Conservation (phyloP, 2,329 filamentous ascomycete species). For the Camillea tinctor region DNA sequence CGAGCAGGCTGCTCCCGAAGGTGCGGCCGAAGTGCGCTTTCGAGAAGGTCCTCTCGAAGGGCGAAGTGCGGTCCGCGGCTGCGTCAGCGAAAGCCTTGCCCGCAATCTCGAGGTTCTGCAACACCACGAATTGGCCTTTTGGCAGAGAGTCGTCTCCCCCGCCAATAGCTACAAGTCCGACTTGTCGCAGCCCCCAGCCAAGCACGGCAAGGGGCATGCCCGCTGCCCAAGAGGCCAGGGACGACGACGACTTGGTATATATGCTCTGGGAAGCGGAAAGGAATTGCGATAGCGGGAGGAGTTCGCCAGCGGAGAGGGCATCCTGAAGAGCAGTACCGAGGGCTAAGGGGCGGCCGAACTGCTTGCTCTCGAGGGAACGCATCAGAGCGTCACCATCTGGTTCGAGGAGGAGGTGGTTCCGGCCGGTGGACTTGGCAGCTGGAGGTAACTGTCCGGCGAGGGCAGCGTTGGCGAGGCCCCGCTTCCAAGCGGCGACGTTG, state of each 20-base stretch:
- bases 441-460: conserved; percentile 55
- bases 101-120: conserved; percentile 61
- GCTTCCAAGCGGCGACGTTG: conserved; percentile 77
- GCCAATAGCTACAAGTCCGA: conserved; percentile 53
- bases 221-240: conserved; percentile 49
- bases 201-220: conserved; percentile 68
- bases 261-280: conserved; percentile 64
- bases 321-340: conserved; percentile 77
- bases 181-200: conserved; percentile 71
- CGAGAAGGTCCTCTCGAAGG: conserved; percentile 67
- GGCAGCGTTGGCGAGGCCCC: conserved; percentile 68
- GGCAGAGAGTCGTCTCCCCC: conserved; percentile 51
- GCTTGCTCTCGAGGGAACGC: conserved; percentile 68
- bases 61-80: conserved; percentile 42
- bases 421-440: conserved; percentile 33
- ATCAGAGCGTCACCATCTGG: conserved; percentile 61
- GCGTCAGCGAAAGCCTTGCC: conserved; percentile 53
- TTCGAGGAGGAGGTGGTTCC: conserved; percentile 51
- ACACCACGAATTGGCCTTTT: conserved; percentile 62
- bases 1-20: conserved; percentile 53
- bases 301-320: conserved; percentile 64
- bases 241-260: conserved; percentile 58
- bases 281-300: conserved; percentile 72
- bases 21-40: conserved; percentile 61
- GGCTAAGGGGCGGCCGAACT: conserved; percentile 79